phyloP scores from a whole-genome alignment of 331 rosid species.

The Malus hybrid region DNA sequence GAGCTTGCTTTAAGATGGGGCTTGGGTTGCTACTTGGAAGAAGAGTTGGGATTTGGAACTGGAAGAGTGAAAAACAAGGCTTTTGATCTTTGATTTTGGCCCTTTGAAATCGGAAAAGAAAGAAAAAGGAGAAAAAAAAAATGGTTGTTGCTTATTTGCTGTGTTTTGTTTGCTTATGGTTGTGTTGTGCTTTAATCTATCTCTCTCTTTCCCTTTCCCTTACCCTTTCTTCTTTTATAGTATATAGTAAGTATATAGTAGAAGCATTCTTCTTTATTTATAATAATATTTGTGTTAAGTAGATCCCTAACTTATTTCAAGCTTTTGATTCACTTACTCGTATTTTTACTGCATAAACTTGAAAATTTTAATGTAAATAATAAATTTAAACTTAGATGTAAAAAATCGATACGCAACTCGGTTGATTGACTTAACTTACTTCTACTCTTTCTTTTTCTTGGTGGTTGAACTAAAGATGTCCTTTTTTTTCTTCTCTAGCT shows the following conservation, averaged over 20 bases:
- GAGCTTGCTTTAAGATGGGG: slow-evolving; percentile 10
- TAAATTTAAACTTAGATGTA: too few species aligned
- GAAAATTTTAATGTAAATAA: too few species aligned
- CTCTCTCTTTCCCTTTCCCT: not conserved
- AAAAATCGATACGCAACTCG: too few species aligned
- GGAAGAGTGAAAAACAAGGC: slow-evolving; percentile 60
- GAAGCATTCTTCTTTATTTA: too few species aligned
- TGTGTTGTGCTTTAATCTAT: slow-evolving; percentile 16
- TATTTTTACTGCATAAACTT: too few species aligned
- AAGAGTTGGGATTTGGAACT: not conserved
- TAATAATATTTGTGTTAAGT: too few species aligned
- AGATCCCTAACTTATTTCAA: too few species aligned
- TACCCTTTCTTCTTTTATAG: not conserved
- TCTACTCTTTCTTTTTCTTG: not conserved
- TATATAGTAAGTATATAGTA: too few species aligned
- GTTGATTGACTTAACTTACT: too few species aligned
- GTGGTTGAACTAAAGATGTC: not conserved
- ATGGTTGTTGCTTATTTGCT: slow-evolving; percentile 28
- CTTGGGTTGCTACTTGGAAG: not conserved
- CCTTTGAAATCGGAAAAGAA: not conserved
- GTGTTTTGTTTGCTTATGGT: slow-evolving; percentile 35
- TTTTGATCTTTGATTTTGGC: slow-evolving; percentile 5
- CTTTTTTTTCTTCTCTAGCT: not conserved
- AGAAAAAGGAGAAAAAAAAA: not conserved
- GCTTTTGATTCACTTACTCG: too few species aligned